These are phyloP conservation scores for Chlamydomonas applanata DNA, from an alignment of 139 green algal species.

Conservation along the genomic window DNA sequence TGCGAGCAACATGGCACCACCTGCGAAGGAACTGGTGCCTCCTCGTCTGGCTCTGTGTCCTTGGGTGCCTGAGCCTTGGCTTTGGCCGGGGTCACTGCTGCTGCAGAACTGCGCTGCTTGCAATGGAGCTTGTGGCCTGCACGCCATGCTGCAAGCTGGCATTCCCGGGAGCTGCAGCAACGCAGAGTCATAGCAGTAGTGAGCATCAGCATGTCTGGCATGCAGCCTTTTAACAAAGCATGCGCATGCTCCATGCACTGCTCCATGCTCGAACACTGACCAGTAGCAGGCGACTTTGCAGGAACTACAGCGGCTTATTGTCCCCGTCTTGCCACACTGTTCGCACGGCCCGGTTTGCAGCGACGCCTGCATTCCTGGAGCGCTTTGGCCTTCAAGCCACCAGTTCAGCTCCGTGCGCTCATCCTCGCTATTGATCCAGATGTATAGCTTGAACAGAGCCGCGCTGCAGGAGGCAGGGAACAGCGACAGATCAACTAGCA, in stretches of 20 bases:
- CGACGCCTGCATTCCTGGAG: no score
- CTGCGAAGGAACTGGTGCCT: not conserved
- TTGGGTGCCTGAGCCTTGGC: not conserved
- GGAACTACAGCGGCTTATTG: no score
- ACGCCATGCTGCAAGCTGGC: constrained; percentile 19
- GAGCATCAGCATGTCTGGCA: not conserved
- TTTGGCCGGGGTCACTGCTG: not conserved
- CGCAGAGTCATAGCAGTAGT: constrained; percentile 10
- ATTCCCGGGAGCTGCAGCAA: constrained; percentile 12
- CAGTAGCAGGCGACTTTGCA: not conserved
- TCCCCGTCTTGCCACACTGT: no score
- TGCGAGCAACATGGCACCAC: not conserved
- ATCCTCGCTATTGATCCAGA: no score
- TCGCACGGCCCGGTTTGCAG: no score
- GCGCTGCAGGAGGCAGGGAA: no score
- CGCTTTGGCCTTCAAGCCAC: no score
- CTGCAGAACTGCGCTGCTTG: not conserved
- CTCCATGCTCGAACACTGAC: no score
- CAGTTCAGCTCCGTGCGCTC: no score
- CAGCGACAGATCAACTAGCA: no score
- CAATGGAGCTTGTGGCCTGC: constrained; percentile 15
- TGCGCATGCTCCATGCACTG: no score
- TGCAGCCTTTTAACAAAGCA: not conserved
- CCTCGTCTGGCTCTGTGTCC: not conserved
- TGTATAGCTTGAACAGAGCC: no score